A percentile compares a stretch with the other conserved stretches of the same genome.
Evolutionary conservation across 169 alveolate species (phyloP).

Genomic region (Theileria equi): DNA sequence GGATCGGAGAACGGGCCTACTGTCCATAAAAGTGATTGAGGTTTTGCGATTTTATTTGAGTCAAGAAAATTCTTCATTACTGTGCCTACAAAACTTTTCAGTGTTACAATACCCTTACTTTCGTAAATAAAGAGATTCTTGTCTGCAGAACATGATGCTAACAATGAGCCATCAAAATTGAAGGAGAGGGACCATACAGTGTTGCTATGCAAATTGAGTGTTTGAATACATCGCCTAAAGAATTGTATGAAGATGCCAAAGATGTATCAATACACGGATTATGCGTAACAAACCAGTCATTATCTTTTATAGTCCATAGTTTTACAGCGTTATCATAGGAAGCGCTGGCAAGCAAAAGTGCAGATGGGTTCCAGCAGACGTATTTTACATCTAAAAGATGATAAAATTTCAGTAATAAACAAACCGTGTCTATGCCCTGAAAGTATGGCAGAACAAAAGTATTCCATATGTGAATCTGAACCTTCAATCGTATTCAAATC

Average conservation of each 20-base stretch:
- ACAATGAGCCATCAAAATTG: constrained; percentile 61
- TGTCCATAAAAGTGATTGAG: not conserved
- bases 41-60: not conserved
- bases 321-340: constrained; percentile 72
- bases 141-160: constrained; percentile 72
- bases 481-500: constrained; percentile 12
- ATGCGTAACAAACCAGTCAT: constrained; percentile 65
- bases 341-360: constrained; percentile 63
- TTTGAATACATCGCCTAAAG: constrained; percentile 65
- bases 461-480: constrained; percentile 8
- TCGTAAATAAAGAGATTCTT: constrained; percentile 38
- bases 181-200: constrained; percentile 74
- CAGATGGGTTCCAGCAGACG: constrained; percentile 63
- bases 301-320: constrained; percentile 66
- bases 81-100: constrained; percentile 7
- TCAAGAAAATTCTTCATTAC: not conserved
- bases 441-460: constrained; percentile 55
- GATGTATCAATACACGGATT: not conserved
- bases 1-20: not conserved
- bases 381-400: constrained; percentile 46
- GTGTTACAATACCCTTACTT: constrained; percentile 1
- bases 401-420: not conserved
- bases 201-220: constrained; percentile 60
- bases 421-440: constrained; percentile 61
- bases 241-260: too few species aligned